phyloP scores from a whole-genome alignment of 495 filamentous ascomycete species.

The Xylaria intraflava region DNA sequence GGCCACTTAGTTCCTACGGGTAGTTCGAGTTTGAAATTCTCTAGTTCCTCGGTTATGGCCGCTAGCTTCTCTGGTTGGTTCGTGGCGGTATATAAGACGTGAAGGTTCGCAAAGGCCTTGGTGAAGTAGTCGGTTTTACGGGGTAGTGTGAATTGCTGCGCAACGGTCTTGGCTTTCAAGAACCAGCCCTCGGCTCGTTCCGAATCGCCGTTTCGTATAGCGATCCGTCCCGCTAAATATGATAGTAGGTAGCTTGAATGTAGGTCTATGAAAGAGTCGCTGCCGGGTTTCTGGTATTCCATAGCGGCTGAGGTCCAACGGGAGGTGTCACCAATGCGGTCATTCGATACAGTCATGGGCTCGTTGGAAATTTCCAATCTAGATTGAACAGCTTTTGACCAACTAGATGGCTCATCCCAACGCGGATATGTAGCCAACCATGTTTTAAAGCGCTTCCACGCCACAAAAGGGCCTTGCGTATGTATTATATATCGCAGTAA shows the following conservation, averaged over 20 bases:
- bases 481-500: slow-evolving; percentile 8
- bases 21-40: background rate
- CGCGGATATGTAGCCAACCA: slow-evolving; percentile 2
- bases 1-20: background rate
- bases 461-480: slow-evolving; percentile 2
- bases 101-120: slow-evolving; percentile 9
- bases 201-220: slow-evolving; percentile 7
- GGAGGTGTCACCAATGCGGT: background rate
- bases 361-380: background rate
- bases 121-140: slow-evolving; percentile 1
- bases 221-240: slow-evolving; percentile 10
- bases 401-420: slow-evolving; percentile 4
- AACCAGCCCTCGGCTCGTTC: slow-evolving; percentile 10
- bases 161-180: slow-evolving; percentile 2
- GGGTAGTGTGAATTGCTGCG: background rate
- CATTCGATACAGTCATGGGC: background rate
- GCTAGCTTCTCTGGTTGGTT: slow-evolving; percentile 5
- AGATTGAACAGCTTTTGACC: background rate
- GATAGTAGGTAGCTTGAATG: slow-evolving; percentile 6
- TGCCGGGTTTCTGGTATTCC: slow-evolving; percentile 1
- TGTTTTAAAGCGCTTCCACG: slow-evolving; percentile 4
- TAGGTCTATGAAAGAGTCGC: background rate
- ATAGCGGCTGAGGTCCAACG: background rate
- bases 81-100: slow-evolving; percentile 5
- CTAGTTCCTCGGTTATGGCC: background rate